A percentile compares a stretch with the other conserved stretches of the same genome.
Evolutionary conservation across 2,329 filamentous ascomycete species (phyloP).

Genomic region (Emericellopsis cladophorae): DNA sequence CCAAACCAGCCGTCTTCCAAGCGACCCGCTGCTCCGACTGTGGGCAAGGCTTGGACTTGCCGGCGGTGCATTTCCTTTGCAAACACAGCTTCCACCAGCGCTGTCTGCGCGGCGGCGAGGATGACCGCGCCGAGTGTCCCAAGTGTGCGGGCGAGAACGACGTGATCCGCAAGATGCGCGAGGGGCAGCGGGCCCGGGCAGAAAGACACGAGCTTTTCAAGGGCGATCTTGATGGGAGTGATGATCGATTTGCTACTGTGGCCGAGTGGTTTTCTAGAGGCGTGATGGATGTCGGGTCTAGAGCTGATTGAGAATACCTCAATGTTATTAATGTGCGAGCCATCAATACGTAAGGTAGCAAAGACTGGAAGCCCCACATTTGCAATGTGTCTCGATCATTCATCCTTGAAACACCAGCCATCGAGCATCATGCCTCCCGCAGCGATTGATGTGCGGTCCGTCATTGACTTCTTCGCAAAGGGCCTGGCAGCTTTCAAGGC

Average conservation of each 20-base stretch:
- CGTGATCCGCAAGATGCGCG: conserved; percentile 76
- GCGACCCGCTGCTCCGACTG: conserved; percentile 81
- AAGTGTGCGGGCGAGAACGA: conserved; percentile 74
- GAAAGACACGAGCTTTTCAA: conserved; percentile 83
- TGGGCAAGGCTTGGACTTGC: conserved; percentile 65
- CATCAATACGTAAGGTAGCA: neutral
- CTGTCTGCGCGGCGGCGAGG: conserved; percentile 50
- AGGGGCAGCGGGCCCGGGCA: conserved; percentile 75
- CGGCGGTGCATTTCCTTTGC: conserved; percentile 90
- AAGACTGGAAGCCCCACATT: neutral
- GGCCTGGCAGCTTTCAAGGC: neutral
- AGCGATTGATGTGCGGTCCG: neutral
- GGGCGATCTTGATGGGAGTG: conserved; percentile 62
- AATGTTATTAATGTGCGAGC: neutral
- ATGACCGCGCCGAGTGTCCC: conserved; percentile 67
- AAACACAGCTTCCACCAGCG: conserved; percentile 94
- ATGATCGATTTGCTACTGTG: conserved; percentile 79
- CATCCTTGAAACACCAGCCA: no score
- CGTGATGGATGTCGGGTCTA: conserved; percentile 55
- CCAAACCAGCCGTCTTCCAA: conserved; percentile 81
- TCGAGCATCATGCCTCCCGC: neutral
- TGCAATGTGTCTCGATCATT: neutral
- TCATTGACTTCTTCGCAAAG: neutral
- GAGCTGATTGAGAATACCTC: neutral
- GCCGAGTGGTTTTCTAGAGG: conserved; percentile 92